Base-by-base conservation (phyloP, 225 moss, liverwort and hornwort species). In the Sphagnum tenellum region DNA sequence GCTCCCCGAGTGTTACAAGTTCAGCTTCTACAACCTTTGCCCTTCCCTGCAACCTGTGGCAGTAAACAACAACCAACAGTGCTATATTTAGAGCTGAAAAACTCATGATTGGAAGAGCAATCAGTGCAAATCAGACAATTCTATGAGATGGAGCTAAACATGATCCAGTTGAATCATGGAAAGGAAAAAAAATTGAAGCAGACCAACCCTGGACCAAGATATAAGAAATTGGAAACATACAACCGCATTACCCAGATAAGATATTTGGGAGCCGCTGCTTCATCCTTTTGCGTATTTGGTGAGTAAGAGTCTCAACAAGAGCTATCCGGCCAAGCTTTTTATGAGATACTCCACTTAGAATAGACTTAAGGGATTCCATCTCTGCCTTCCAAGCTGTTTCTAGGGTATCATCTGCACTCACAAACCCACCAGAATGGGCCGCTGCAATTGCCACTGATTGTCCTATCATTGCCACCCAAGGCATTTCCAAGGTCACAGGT, bases 381-480 rank as follows among this genome's bases (percentile, higher is more conserved):
- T 96, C 95, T 72, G 95, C 95, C 82, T 67, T 92, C 95, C 95
- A 96, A 46, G 95, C 95, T 72, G 95, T 83, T 73, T 92, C 92
- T 67, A 92, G 69, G 56, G 92, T 89, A 65, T 92, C 92, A 74
- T 96, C 95, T 11, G 87, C 82, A 72, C 71, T 92, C 29, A 29
- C 1, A 1, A 29, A 29, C 1, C 29, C 29, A 1, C 29, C 29
- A 10, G 89, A 78, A 78, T 96, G 95, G 3, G 95, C 95, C 68
- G 95, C 90, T 69, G 92, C 89, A 77, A 96, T 96, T 61, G 95
- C 89, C 50, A 96, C 95, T 47, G 95, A 96, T 71, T 96, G 95
- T 55, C 95, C 95, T 64, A 96, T 96, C 57, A 96, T 63, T 70
- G 92, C 95, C 70, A 96, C 95, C 95, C 95, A 96, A 56, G 95